Percentiles rank a stretch among this genome's conserved stretches.
phyloP scores from a whole-genome alignment of 1,284 basidiomycete genomes.

The Sphaerobolus stellatus region DNA sequence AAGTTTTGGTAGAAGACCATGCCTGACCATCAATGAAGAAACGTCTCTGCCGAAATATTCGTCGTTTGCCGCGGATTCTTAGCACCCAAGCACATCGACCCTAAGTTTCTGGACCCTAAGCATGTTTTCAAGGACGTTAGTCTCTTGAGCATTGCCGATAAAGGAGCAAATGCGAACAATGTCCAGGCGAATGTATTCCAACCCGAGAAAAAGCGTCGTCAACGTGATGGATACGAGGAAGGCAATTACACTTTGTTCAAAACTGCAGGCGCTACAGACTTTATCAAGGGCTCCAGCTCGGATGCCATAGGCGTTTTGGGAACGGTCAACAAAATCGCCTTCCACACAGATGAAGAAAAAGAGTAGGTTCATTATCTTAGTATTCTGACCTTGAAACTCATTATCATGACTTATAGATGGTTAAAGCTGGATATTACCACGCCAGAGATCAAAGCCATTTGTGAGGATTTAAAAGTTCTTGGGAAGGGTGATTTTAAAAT shows the following conservation, averaged over 20 bases:
- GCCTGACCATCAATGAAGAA: slow-evolving; percentile 49
- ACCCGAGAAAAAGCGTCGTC: slow-evolving; percentile 93
- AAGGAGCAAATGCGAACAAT: slow-evolving; percentile 55
- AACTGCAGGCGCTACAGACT: slow-evolving; percentile 69
- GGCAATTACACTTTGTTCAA: slow-evolving; percentile 93
- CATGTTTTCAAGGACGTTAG: slow-evolving; percentile 96
- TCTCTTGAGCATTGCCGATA: slow-evolving; percentile 47
- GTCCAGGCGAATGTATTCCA: slow-evolving; percentile 90
- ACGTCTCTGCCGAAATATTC: slow-evolving; percentile 99
- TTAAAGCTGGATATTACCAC: slow-evolving; percentile 71
- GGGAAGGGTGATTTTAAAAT: slow-evolving; percentile 97
- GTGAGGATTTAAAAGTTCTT: slow-evolving; percentile 92
- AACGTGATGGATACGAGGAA: slow-evolving; percentile 94
- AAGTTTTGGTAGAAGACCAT: neutral
- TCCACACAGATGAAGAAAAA: slow-evolving; percentile 84
- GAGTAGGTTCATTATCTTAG: slow-evolving; percentile 46
- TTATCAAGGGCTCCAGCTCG: slow-evolving; percentile 61
- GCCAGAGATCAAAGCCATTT: slow-evolving; percentile 78
- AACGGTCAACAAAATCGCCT: slow-evolving; percentile 81
- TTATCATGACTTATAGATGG: slow-evolving; percentile 52
- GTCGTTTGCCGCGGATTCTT: slow-evolving; percentile 97
- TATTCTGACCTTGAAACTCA: too few relatives aligned
- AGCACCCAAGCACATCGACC: slow-evolving; percentile 94
- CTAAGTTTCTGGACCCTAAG: slow-evolving; percentile 96
- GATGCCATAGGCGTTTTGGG: slow-evolving; percentile 87